A percentile compares a stretch with the other conserved stretches of the same genome.
phyloP scores from a whole-genome alignment of 176 grass and related monocot species.

The Tuctoria greenei region DNA sequence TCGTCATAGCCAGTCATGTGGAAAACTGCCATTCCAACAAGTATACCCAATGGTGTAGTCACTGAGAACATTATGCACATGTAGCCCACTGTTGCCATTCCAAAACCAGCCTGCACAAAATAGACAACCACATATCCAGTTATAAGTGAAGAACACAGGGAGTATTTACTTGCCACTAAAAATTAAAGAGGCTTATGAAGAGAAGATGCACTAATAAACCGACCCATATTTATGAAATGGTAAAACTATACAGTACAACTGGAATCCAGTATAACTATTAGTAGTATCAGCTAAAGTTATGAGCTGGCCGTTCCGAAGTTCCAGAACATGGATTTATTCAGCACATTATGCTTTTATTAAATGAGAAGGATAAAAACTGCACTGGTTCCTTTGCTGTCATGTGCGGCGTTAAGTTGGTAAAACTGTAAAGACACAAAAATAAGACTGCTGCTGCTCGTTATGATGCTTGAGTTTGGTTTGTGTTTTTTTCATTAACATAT shows the following conservation, averaged over 20 bases:
- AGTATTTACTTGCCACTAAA: background rate
- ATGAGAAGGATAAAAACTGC: background rate
- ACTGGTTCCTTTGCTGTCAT: too few species aligned
- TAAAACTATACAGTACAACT: background rate
- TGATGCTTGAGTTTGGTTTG: background rate
- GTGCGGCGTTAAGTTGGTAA: background rate
- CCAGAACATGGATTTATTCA: constrained; percentile 3
- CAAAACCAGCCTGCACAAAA: constrained; percentile 85
- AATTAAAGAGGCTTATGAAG: constrained; percentile 6
- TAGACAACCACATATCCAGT: constrained; percentile 22
- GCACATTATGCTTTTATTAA: background rate
- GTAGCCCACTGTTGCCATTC: constrained; percentile 68
- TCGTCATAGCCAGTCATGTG: constrained; percentile 92
- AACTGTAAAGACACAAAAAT: background rate
- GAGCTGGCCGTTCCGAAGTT: background rate
- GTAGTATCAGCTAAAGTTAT: background rate
- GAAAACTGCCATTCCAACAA: constrained; percentile 89
- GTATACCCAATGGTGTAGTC: constrained; percentile 84
- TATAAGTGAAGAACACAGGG: constrained; percentile 18
- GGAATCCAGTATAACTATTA: background rate
- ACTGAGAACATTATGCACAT: constrained; percentile 99
- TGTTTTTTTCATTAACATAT: constrained; percentile 1
- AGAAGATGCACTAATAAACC: background rate
- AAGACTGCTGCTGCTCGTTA: background rate
- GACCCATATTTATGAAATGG: constrained; percentile 4